phyloP scores from a whole-genome alignment of 495 filamentous ascomycete genomes.

The Tuber melanosporum region DNA sequence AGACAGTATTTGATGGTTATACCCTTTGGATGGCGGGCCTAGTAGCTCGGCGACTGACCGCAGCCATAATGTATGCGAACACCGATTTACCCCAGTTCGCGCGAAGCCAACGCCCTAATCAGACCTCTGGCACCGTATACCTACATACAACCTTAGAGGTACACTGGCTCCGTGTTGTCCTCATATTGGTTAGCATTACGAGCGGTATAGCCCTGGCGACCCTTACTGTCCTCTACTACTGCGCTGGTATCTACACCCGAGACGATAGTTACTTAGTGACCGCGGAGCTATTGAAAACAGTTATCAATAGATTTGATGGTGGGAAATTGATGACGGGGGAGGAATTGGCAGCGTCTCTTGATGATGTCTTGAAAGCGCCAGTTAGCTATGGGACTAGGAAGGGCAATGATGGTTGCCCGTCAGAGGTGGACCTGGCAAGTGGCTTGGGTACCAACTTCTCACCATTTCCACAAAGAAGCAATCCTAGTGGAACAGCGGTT shows the following conservation, averaged over 20 bases:
- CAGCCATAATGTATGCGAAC: neutral
- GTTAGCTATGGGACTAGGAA: neutral
- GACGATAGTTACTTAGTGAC: neutral
- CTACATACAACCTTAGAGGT: neutral
- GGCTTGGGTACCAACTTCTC: neutral
- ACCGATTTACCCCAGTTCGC: neutral
- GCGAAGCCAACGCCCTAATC: neutral
- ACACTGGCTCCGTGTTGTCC: neutral
- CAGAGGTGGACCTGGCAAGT: neutral
- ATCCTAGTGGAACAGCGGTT: too few species aligned
- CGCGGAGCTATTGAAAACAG: neutral
- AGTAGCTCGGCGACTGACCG: neutral
- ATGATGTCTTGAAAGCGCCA: neutral
- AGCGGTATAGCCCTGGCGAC: neutral
- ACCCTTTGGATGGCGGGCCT: neutral
- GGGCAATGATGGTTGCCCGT: neutral
- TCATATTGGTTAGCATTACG: neutral
- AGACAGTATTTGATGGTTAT: neutral
- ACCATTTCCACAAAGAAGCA: neutral
- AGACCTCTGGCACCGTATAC: neutral
- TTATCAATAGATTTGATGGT: neutral
- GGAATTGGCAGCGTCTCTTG: neutral
- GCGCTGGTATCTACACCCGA: neutral
- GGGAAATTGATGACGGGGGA: neutral
- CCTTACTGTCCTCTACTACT: neutral